Evolutionary conservation across 1,284 basidiomycete species (phyloP).

Genomic region (Pseudozyma hubeiensis): DNA sequence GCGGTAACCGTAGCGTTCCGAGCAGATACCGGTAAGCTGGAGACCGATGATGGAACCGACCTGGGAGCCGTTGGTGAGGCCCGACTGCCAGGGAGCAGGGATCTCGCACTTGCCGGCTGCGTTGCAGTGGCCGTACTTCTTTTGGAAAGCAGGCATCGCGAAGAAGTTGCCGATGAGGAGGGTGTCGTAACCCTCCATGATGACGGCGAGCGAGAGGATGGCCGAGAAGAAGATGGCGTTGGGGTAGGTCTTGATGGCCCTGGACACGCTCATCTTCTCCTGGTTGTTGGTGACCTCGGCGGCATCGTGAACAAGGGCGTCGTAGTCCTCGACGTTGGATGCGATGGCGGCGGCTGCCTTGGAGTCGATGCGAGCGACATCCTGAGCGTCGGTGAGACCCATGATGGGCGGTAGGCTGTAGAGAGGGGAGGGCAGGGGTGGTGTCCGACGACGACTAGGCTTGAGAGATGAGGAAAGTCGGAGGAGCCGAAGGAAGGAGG

Average conservation of each 20-base stretch:
- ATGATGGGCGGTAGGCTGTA: slow-evolving; percentile 10
- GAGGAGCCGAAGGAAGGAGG: neutral
- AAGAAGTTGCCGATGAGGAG: slow-evolving; percentile 67
- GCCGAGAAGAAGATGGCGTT: slow-evolving; percentile 71
- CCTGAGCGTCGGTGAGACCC: slow-evolving; percentile 22
- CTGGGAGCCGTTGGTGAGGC: slow-evolving; percentile 53
- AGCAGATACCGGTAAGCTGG: slow-evolving; percentile 68
- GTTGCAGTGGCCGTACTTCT: slow-evolving; percentile 63
- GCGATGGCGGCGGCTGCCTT: slow-evolving; percentile 53
- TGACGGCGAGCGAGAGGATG: slow-evolving; percentile 70
- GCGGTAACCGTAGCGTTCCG: slow-evolving; percentile 70
- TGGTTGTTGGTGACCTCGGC: slow-evolving; percentile 65
- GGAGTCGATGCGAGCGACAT: slow-evolving; percentile 58
- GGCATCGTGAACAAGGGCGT: slow-evolving; percentile 68
- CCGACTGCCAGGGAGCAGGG: slow-evolving; percentile 71
- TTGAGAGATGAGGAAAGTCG: neutral
- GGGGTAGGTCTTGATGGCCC: slow-evolving; percentile 70
- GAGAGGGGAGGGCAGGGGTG: neutral
- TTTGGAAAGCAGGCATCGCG: slow-evolving; percentile 68
- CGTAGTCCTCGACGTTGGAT: slow-evolving; percentile 60
- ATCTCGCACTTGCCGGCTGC: slow-evolving; percentile 69
- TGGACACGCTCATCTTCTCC: slow-evolving; percentile 69
- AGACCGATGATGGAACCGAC: slow-evolving; percentile 70
- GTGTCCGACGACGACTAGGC: neutral
- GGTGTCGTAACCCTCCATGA: slow-evolving; percentile 71